Evolutionary conservation across 2,329 filamentous ascomycete species (phyloP), one percentile per base, ranked within the genome.

Genomic region (Trichophyton schoenleinii): DNA sequence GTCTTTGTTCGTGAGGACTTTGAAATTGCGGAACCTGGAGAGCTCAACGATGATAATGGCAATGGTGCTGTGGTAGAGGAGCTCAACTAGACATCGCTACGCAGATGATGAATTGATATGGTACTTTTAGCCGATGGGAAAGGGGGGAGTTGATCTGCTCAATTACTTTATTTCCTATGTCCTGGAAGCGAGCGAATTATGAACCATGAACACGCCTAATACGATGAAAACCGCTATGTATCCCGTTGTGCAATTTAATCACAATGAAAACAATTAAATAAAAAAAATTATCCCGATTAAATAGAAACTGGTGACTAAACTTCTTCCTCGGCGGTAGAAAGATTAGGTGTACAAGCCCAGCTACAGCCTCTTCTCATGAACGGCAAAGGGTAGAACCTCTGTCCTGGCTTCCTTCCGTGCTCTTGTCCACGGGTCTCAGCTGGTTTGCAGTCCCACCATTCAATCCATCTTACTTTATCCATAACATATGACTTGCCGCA

Each of bases 371-470:
- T 63, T 28, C 75, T 69, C 36, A 70, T 63, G 60, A 78, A 77
- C 0, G 75, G 75, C 58, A 77, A 65, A 18, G 74, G 73, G 7
- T 70, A 70, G 31, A 74, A 60, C 46, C 62, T 66, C 62, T 74
- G 70, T 3, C 69, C 69, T 1, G 67, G 64, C 28, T 62, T 60
- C 15, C 73, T 68, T 4, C 70, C 65, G n/a, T 67, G 64, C 64
- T 74, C 73, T 58, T 71, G 65, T 2, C 71, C 71, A 13, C n/a
- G 31, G 53, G 71, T 75, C 63, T 75, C 74, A 62, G 71, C 70
- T 1, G 73, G 72, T 13, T 67, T 69, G 60, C 72, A 72, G 63
- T 76, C 74, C 74, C 74, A 76, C 74, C 74, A 76, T 63, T 78
- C 77, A 20, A 77, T 67, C 75, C 76, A 78, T 64, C 75, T 70